Conservation (phyloP, 2,329 filamentous ascomycete species). For the Fusarium papillatum region DNA sequence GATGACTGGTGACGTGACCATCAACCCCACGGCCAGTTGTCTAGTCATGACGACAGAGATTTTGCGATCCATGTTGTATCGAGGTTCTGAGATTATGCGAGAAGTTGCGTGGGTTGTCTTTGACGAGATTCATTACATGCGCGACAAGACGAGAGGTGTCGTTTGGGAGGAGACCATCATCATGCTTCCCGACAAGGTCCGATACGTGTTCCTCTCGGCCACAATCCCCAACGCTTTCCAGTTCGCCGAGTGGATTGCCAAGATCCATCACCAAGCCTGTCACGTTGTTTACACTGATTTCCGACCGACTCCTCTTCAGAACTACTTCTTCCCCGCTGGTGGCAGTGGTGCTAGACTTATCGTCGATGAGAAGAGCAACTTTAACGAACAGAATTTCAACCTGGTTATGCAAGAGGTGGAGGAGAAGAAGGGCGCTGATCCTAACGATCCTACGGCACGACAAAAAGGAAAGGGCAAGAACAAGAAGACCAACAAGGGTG, state of each 20-base stretch:
- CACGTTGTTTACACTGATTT: conserved; percentile 99
- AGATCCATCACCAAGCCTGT: conserved; percentile 97
- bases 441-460: conserved; percentile 83
- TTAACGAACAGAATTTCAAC: conserved; percentile 98
- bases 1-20: conserved; percentile 99
- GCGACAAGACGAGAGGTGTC: conserved; percentile 93
- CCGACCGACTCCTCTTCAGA: conserved; percentile 94
- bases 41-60: conserved; percentile 99
- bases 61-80: conserved; percentile 97
- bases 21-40: conserved; percentile 98
- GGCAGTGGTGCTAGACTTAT: conserved; percentile 94
- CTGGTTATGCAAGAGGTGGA: conserved; percentile 93
- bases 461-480: conserved; percentile 90
- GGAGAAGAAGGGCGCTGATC: conserved; percentile 87
- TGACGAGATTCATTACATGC: conserved; percentile 98
- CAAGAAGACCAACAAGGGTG: conserved; percentile 92
- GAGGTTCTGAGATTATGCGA: conserved; percentile 99
- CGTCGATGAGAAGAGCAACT: conserved; percentile 96
- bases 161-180: conserved; percentile 99
- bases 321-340: conserved; percentile 96
- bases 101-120: conserved; percentile 99
- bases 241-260: conserved; percentile 99
- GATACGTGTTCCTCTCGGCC: conserved; percentile 97
- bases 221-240: conserved; percentile 99
- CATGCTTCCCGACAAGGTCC: conserved; percentile 96